Base-by-base conservation (phyloP, 495 filamentous ascomycete genomes). In the Penicillium alfredii region DNA sequence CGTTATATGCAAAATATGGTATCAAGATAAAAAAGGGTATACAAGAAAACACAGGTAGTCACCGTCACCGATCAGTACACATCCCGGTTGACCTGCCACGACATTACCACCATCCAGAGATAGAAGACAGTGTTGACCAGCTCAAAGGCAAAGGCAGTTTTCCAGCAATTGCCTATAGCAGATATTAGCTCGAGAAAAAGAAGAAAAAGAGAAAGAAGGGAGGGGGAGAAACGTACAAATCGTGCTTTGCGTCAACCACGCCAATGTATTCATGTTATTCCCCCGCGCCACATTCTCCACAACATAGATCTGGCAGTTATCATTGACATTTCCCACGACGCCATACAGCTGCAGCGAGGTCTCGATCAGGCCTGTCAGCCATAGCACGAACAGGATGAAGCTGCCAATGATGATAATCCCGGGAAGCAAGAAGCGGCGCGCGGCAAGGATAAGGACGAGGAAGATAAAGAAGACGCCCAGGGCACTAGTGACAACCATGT, bases 91-190 rank as follows among this genome's bases (percentile, higher is more conserved):
- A 98, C 92, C 60, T 94, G 86, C 63, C 80, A 84, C 11, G 82
- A 80, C 80, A 97, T 86, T 30, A 97, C 66, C 57, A 95, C 88
- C 70, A 97, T 90, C 89, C 88, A 97, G 5, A 96, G 48, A 52
- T 94, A 76, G 54, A 95, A 93, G 16, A 97, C 74, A 7, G 69
- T 77, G 30, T 85, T 90, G 4, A 94, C 73, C 32, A 94, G 58
- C 46, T 80, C 83, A 50, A 78, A 68, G 11, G 74, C 71, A 57
- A 80, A 80, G 1, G 71, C 72, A 0, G 76, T 72, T 49, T 73
- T 74, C 76, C 75, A 79, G 42, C 70, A 71, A 53, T 71, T 71
- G 45, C 71, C 71, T 62, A 31, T 40, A 8, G 14, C 40, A 21
- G 25, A 17, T 23, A 31, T 43, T 17, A 44, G 34, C 27, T n/a